These are phyloP conservation scores for Microcyclosporella mali DNA, from an alignment of 2,329 filamentous ascomycete species.

Conservation along the genomic window DNA sequence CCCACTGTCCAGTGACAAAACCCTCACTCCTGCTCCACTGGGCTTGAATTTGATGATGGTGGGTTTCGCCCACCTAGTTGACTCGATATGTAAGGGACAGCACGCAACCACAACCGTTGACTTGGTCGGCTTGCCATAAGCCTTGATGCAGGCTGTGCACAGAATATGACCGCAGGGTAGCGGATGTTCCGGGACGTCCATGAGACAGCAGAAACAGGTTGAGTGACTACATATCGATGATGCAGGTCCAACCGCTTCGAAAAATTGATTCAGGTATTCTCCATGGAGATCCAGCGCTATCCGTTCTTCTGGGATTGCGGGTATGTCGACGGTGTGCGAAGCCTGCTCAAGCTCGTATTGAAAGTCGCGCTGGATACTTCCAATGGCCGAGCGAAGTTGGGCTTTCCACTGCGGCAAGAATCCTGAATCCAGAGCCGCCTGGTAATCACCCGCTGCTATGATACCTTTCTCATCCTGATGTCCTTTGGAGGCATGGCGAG, in stretches of 20 bases:
- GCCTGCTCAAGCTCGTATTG: constrained; percentile 28
- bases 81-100: constrained; percentile 33
- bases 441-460: constrained; percentile 38
- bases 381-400: constrained; percentile 27
- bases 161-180: constrained; percentile 44
- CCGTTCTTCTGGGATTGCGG: constrained; percentile 26
- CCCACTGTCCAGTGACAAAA: constrained; percentile 34
- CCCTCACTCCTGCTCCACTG: constrained; percentile 23
- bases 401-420: constrained; percentile 26
- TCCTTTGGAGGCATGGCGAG: constrained; percentile 28
- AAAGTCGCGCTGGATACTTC: constrained; percentile 27
- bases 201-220: constrained; percentile 44
- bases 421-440: constrained; percentile 33
- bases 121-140: constrained; percentile 29
- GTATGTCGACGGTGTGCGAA: constrained; percentile 22
- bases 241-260: constrained; percentile 35
- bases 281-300: constrained; percentile 28
- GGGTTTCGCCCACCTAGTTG: constrained; percentile 32
- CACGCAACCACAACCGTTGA: constrained; percentile 23
- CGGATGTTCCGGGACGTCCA: constrained; percentile 38
- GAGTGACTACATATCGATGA: constrained; percentile 29
- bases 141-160: constrained; percentile 38
- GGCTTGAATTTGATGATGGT: constrained; percentile 26
- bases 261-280: constrained; percentile 33
- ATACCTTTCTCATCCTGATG: constrained; percentile 43